Evolutionary conservation across 345 rosid species (phyloP).

Genomic region (Ricinus communis): DNA sequence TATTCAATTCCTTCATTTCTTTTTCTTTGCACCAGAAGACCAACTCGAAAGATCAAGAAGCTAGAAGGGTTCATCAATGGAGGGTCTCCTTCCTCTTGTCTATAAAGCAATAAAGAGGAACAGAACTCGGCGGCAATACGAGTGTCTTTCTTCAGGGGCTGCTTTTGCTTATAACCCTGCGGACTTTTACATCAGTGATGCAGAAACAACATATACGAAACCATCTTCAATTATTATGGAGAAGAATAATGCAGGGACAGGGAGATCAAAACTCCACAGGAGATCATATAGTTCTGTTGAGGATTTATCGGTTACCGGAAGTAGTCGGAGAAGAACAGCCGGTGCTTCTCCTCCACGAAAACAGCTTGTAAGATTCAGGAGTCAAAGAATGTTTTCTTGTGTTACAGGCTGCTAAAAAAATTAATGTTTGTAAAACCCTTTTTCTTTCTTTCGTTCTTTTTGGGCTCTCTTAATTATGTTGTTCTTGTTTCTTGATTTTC

Average conservation of each 20-base stretch:
- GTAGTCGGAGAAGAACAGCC: not conserved
- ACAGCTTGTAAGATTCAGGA: conserved; percentile 57
- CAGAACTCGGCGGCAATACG: conserved; percentile 56
- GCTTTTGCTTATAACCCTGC: conserved; percentile 39
- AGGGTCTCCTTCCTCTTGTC: conserved; percentile 76
- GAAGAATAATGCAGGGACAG: not conserved
- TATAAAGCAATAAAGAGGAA: conserved; percentile 66
- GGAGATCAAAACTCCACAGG: conserved; percentile 30
- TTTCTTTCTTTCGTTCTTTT: not conserved
- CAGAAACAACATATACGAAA: not conserved
- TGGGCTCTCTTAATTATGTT: not conserved
- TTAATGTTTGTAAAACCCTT: not conserved
- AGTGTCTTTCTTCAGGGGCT: conserved; percentile 60
- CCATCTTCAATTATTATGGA: not conserved
- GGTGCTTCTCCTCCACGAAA: conserved; percentile 16
- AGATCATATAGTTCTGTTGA: conserved; percentile 46
- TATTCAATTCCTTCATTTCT: not conserved
- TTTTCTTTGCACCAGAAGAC: not conserved
- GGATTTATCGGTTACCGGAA: conserved; percentile 29
- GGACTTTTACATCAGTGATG: conserved; percentile 23
- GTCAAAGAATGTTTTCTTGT: conserved; percentile 50
- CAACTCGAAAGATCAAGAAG: not conserved
- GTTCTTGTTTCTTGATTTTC: not conserved
- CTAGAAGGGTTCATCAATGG: conserved; percentile 40
- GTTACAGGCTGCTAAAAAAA: not conserved